These are phyloP conservation scores for Thymus quinquecostatus DNA, from an alignment of 257 asterid species.

Conservation along the genomic window DNA sequence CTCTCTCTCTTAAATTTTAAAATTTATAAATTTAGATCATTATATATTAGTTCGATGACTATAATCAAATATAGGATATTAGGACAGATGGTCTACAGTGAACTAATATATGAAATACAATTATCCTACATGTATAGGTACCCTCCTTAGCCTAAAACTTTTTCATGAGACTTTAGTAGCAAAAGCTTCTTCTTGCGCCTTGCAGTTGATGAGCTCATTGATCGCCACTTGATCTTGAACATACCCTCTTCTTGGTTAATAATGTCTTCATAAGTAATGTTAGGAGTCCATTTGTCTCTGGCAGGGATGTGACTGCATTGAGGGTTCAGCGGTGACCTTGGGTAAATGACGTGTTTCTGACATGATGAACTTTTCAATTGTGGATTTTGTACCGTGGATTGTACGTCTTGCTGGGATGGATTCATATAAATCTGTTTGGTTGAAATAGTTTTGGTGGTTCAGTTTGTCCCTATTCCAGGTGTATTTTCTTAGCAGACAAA, in stretches of 20 bases:
- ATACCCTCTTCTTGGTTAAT: background rate
- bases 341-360: conserved; percentile 12
- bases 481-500: background rate
- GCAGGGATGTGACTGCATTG: background rate
- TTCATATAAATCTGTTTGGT: background rate
- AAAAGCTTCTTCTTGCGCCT: background rate
- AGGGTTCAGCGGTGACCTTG: conserved; percentile 3
- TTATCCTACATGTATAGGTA: conserved; percentile 7
- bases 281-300: conserved; percentile 3
- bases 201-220: background rate
- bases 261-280: conserved; percentile 10
- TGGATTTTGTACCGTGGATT: conserved; percentile 8
- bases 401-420: conserved; percentile 1
- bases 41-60: background rate
- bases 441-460: conserved; percentile 8
- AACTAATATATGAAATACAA: conserved; percentile 4
- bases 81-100: background rate
- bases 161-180: background rate
- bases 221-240: background rate
- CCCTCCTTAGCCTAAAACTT: background rate
- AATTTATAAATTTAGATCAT: background rate
- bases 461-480: background rate
- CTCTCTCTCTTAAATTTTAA: too few species aligned
- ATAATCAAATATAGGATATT: background rate
- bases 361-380: background rate